A percentile compares a stretch with the other conserved stretches of the same genome.
Evolutionary conservation across 495 filamentous ascomycete species (phyloP).

Genomic region (Xylaria curta): DNA sequence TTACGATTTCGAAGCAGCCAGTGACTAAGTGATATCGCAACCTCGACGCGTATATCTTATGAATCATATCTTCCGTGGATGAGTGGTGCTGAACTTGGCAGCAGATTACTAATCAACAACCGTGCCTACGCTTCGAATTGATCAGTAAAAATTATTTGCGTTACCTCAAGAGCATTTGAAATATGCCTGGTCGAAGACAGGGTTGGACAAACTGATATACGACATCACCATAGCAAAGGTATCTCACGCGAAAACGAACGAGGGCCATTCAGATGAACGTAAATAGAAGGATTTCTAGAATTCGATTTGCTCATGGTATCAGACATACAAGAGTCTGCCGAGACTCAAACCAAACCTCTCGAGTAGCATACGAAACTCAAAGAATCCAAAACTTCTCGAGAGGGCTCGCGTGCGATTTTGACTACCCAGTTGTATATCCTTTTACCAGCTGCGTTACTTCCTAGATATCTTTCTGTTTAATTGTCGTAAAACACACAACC

Average conservation of each 20-base stretch:
- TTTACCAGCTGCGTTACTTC: not conserved
- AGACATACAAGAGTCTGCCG: conserved; percentile 2
- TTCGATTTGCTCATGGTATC: not conserved
- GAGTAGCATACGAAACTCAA: not conserved
- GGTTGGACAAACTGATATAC: not conserved
- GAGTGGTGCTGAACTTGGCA: not conserved
- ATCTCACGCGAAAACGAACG: not conserved
- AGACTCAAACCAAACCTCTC: not conserved
- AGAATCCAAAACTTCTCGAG: not conserved
- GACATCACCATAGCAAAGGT: not conserved
- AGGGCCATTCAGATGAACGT: not conserved
- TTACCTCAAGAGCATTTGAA: not conserved
- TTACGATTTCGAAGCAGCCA: not conserved
- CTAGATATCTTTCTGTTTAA: conserved; percentile 12
- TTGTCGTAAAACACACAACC: conserved; percentile 17
- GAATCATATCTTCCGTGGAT: not conserved
- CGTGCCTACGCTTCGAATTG: not conserved
- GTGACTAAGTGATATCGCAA: not conserved
- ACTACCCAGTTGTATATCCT: conserved; percentile 10
- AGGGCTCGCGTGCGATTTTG: not conserved
- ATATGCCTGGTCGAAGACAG: not conserved
- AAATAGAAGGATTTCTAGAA: conserved; percentile 12
- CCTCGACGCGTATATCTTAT: not conserved
- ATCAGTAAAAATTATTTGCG: not conserved
- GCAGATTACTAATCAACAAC: not conserved